Evolutionary conservation across 75 land plant species (phyloP), one percentile per base, ranked within the genome.

Genomic region (Pinus taeda): DNA sequence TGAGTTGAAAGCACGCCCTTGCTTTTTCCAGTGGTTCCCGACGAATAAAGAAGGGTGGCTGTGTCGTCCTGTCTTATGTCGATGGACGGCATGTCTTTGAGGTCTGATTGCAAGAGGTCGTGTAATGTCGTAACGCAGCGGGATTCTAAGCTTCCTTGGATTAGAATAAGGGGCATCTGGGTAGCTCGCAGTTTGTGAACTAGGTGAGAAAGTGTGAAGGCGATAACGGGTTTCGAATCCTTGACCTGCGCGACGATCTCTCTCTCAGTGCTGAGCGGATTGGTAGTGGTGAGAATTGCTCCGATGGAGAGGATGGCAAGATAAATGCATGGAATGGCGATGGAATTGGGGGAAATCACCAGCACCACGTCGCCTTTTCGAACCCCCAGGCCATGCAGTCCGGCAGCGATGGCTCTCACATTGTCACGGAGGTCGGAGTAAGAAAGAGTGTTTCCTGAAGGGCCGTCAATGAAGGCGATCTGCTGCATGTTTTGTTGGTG

Each of bases 21-120:
- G 85, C 96, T 91, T 36, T 77, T 76, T 8, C 98, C 96, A n/a
- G 96, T 95, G 12, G 96, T 95, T 15, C 98, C 98, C 5, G 98
- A 95, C 13, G 98, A 95, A 80, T 91, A 95, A 6, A 95, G 84
- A 59, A 93, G 84, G 65, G 92, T 85, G 39, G 93, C 86, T 5
- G 82, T 49, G 42, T 84, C 90, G 3, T 81, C 65, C 36, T 88
- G 86, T 20, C 56, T 17, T 57, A 78, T 76, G 3, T 12, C 56
- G 30, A 75, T 59, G 14, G 55, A 78, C 30, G 81, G 81, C 57
- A 80, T 78, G 21, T 77, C 81, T 24, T 60, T 75, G 53, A 76
- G 36, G 26, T 67, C 74, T n/a, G 22, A 6, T 63, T 60, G 39
- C 58, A 8, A 15, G 39, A 60, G 3, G 67, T 82, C 57, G 56